phyloP scores from a whole-genome alignment of 768 basidiomycete species.

The Panus rudis region DNA sequence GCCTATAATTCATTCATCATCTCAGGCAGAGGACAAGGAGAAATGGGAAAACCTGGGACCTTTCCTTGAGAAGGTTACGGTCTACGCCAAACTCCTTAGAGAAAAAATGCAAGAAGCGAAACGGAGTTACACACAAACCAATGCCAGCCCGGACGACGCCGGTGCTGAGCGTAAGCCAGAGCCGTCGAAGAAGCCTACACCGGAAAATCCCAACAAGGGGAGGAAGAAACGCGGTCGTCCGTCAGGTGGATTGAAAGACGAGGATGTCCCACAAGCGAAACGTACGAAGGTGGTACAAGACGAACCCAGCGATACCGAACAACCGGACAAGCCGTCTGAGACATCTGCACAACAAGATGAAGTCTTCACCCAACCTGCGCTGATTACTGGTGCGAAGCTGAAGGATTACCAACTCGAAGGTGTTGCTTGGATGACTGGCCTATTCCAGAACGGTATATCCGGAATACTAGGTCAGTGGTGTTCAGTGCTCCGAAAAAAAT shows the following conservation, averaged over 20 bases:
- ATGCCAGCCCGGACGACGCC: conserved; percentile 10
- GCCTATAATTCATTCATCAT: not conserved
- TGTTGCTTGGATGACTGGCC: conserved; percentile 88
- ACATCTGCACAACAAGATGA: no score
- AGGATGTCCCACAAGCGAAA: conserved; percentile 12
- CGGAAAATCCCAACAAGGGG: not conserved
- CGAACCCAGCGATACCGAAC: no score
- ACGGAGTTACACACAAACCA: conserved; percentile 22
- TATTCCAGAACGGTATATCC: conserved; percentile 80
- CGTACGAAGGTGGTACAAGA: conserved; percentile 12
- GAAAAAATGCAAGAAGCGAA: conserved; percentile 67
- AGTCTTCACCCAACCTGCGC: conserved; percentile 62
- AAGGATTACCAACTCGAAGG: conserved; percentile 93
- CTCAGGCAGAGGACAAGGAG: conserved; percentile 38
- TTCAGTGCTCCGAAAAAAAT: not conserved
- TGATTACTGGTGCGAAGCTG: conserved; percentile 80
- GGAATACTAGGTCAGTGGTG: conserved; percentile 59
- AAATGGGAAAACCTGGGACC: conserved; percentile 50
- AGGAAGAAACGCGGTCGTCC: conserved; percentile 11
- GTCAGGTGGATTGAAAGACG: conserved; percentile 11
- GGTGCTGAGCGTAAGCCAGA: conserved; percentile 7
- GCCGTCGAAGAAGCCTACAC: conserved; percentile 13
- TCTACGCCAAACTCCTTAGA: conserved; percentile 67
- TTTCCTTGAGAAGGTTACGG: conserved; percentile 67
- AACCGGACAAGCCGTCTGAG: not conserved